Conservation (phyloP, 2,329 filamentous ascomycete genomes). For the Microdochium bolleyi region DNA sequence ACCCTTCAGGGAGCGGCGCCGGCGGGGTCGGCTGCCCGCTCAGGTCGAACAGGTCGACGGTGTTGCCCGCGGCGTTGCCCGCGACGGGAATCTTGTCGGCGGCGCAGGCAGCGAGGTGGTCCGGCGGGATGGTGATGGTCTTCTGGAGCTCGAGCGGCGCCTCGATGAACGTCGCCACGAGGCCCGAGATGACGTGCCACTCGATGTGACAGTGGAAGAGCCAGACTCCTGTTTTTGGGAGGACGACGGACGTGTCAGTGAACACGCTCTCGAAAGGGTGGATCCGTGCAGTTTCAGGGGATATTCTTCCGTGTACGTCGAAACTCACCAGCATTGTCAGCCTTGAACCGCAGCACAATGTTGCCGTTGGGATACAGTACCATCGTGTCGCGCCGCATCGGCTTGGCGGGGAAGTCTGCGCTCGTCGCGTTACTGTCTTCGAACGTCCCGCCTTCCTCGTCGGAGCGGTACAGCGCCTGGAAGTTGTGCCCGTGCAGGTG, state of each 20-base stretch:
- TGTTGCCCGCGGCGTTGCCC: slow-evolving; percentile 74
- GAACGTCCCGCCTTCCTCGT: slow-evolving; percentile 45
- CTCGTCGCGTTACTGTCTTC: slow-evolving; percentile 42
- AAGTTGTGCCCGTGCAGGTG: slow-evolving; percentile 74
- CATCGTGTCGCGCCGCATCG: slow-evolving; percentile 62
- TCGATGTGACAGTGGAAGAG: slow-evolving; percentile 77
- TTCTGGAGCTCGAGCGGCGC: slow-evolving; percentile 55
- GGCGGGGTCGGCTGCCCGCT: slow-evolving; percentile 48
- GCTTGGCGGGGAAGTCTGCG: slow-evolving; percentile 33
- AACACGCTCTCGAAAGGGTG: neutral
- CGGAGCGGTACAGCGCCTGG: slow-evolving; percentile 57
- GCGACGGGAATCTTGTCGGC: slow-evolving; percentile 37
- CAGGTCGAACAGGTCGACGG: slow-evolving; percentile 48
- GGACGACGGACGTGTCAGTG: too few relatives aligned
- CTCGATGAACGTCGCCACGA: slow-evolving; percentile 58
- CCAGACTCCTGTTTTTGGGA: slow-evolving; percentile 60
- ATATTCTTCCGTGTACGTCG: slow-evolving; percentile 56
- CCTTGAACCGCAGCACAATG: slow-evolving; percentile 59
- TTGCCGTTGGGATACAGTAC: slow-evolving; percentile 59
- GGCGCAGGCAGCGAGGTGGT: slow-evolving; percentile 51
- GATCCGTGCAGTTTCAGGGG: slow-evolving; percentile 41
- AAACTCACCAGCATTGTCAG: slow-evolving; percentile 49
- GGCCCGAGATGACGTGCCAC: slow-evolving; percentile 65
- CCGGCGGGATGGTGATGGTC: slow-evolving; percentile 49
- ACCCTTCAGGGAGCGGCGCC: slow-evolving; percentile 49